Conservation (phyloP, 257 asterid genomes). For the Nicotiana attenuata region DNA sequence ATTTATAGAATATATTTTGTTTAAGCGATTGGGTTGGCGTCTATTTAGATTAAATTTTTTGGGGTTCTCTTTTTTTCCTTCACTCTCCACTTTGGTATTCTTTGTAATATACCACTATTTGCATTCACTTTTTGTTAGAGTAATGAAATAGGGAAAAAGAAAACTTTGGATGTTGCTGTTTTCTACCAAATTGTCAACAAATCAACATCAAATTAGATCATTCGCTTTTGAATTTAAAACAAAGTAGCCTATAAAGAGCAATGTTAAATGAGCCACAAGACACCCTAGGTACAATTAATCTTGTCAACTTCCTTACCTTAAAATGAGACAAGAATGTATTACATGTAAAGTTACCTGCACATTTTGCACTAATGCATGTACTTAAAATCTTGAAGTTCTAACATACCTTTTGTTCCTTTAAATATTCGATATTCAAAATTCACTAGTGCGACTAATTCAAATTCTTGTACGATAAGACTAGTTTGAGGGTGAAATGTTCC, state of each 20-base stretch:
- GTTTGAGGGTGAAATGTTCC: not conserved
- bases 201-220: not conserved
- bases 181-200: conserved; percentile 2
- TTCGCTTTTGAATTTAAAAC: not conserved
- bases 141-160: not conserved
- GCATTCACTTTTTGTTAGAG: not conserved
- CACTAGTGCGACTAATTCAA: not conserved
- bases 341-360: not conserved
- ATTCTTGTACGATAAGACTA: not conserved
- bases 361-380: not conserved
- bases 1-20: too few species aligned
- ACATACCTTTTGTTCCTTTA: not conserved
- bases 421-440: not conserved
- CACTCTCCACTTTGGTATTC: too few species aligned
- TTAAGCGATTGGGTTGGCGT: too few species aligned
- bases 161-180: not conserved
- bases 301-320: not conserved
- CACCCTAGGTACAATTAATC: not conserved
- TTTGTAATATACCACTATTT: too few species aligned
- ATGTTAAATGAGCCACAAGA: not conserved
- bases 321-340: not conserved
- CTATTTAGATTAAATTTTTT: too few species aligned
- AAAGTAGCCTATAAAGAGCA: not conserved
- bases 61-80: too few species aligned
- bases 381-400: not conserved